Conservation (phyloP, 768 basidiomycete genomes). For the Kwoniella heveanensis region DNA sequence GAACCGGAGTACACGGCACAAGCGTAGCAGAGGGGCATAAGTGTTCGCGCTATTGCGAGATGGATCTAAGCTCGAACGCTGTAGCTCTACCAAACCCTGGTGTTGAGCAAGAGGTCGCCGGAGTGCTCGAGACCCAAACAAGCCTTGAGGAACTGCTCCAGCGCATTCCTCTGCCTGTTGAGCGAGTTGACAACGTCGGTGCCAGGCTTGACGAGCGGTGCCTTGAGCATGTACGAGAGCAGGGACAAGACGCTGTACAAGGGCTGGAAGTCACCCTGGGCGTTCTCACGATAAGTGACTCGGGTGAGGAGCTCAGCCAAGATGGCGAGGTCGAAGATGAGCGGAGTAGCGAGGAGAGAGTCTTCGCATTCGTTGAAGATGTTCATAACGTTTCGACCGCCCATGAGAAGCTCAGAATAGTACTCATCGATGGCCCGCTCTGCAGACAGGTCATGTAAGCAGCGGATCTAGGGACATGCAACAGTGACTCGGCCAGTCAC, state of each 20-base stretch:
- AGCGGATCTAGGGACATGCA: too few species aligned
- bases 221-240: constrained; percentile 96
- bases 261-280: constrained; percentile 68
- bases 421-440: constrained; percentile 92
- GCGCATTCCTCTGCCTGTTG: constrained; percentile 89
- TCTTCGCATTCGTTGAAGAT: constrained; percentile 98
- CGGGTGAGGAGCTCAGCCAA: constrained; percentile 92
- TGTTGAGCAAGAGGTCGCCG: constrained; percentile 81
- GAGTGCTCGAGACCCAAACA: constrained; percentile 83
- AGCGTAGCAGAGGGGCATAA: neutral
- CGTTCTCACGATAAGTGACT: constrained; percentile 72
- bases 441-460: constrained; percentile 7
- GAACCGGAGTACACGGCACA: neutral
- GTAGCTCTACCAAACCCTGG: constrained; percentile 74
- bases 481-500: too few species aligned
- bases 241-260: constrained; percentile 90
- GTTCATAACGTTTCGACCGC: constrained; percentile 85
- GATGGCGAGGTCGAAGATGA: constrained; percentile 91
- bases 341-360: constrained; percentile 89
- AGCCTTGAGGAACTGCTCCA: constrained; percentile 91
- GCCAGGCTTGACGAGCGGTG: constrained; percentile 86
- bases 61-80: neutral
- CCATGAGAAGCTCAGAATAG: constrained; percentile 96
- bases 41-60: too few species aligned
- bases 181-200: constrained; percentile 94